Evolutionary conservation across 202 grass and related monocot genomes (phyloP), one percentile per base, ranked within the genome.

Genomic region (Zoysia matrella): DNA sequence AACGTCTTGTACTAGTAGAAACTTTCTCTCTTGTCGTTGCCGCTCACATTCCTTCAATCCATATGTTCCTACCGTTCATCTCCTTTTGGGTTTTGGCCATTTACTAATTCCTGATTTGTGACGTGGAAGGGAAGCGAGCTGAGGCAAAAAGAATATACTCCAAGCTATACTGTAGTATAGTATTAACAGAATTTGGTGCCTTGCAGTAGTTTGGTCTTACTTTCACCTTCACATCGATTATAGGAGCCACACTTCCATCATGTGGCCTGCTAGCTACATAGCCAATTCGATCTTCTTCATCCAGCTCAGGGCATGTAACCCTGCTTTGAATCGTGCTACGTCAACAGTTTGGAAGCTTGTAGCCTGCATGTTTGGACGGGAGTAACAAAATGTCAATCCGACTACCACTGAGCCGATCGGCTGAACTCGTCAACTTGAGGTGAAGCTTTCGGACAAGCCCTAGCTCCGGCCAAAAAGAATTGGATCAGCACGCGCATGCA

Each of bases 41-140:
- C 48, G 10, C 4, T 11, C 69, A 53, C 15, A 53, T 64, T 82
- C 57, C 69, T 82, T 54, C 10, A n/a, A 50, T 30, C 40, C 57
- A 36, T 36, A 60, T 60, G 57, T 47, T n/a, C 2, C 42, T 11
- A 53, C 63, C 61, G 16, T 2, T 52, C 1, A 53, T 53, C 3
- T 53, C 30, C 30, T 36, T 36, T 36, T 36, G 30, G 30, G 30
- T 36, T 36, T 36, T 36, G 30, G 30, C 30, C 30, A 36, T 36
- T 36, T 36, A 36, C 30, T 1, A 36, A 36, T 36, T 36, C 30
- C 30, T 36, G 30, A 36, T 36, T 36, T 36, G 30, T 36, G 30
- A 36, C 30, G 30, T 36, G 30, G 30, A 36, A 36, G 30, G 30
- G 30, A 36, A 36, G 30, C 30, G 30, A 36, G 30, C 30, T 36